Base-by-base conservation (phyloP, 495 filamentous ascomycete genomes). In the Xylaria nigripes region DNA sequence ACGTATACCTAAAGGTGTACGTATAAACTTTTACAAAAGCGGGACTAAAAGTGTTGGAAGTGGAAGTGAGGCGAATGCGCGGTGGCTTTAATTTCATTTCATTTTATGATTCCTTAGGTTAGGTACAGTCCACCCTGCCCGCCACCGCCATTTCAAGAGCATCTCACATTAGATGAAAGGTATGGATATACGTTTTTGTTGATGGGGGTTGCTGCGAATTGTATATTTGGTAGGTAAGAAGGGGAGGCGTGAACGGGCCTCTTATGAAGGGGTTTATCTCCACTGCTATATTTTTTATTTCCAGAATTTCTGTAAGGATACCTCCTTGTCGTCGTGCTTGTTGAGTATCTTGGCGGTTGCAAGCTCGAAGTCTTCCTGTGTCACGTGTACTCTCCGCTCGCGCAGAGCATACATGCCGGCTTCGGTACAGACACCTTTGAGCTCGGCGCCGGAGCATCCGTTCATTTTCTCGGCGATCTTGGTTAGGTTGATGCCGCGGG, bases 401-500 rank as follows among this genome's bases (percentile, higher is more conserved):
- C 93, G 83, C 50, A 99, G 77, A 12, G 93, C 93, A 66, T 89
- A 99, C 93, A 99, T 99, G 58, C 91, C 91, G 2, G 91, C 89
- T 69, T 96, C 91, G 10, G 91, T 96, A 69, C 91, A 96, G 38
- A 96, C 91, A 65, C 91, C 91, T 80, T 96, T 96, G 54, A 99
- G 72, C 73, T 99, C 93, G 38, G 93, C 93, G 23, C 93, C 93
- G 13, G 89, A 95, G 70, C 94, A 97, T 52, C 93, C 93, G 65
- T 95, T 96, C 93, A 99, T 99, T 78, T 96, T 96, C 79, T 97
- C 93, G 19, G 93, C 93, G 61, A 97, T 95, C 81, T 99, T 99
- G 56, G 81, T 91, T 52, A 99, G 76, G 70, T 99, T 95, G 76
- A 99, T 99, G 29, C 93, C 93, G 50, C 93, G 81, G 18, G 93